Base-by-base conservation (phyloP, 176 grass and related monocot species). In the Zea mays region DNA sequence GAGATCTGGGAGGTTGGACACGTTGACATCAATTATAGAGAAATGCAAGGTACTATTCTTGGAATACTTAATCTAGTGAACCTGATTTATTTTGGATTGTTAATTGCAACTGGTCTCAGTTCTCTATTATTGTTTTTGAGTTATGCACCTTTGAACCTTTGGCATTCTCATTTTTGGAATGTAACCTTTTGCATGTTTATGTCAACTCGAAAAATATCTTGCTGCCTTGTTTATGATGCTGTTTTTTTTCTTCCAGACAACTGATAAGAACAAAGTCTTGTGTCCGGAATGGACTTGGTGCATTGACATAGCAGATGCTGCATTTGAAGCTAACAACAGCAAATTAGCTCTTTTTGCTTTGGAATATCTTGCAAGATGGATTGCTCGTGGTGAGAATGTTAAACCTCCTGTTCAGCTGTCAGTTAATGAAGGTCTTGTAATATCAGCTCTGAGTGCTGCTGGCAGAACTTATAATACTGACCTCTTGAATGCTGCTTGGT, bases 1-100 rank as follows among this genome's bases (percentile, higher is more conserved):
- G 61, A 90, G 58, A 80, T 76, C 92, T 78, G 90, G 90, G 64
- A 93, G 86, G 76, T 80, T 94, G 57, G 88, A 96, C 69, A 74
- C 78, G 20, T 81, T 94, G 74, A 49, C 96, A 85, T 96, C 90
- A 75, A 82, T 99, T 52, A 85, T 96, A 89, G 96, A 99, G 81
- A 99, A 90, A 78, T 99, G 96, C 92, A 99, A 99, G 96, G 96
- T 96, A 90, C 43, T 82, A 45, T 75, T 50, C 2, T 74, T 64
- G 47, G 46, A 71, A 21, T 80, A 65, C 39, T 69, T 74, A 75
- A 48, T 41, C 38, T 27, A 27, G 27, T 27, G 27, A 27, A 27
- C 27, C 27, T 27, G 27, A 27, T 27, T 27, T 27, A 27, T 27
- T 27, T 27, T 27, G 27, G 27, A 27, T 27, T 27, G 27, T 27